These are phyloP conservation scores for Akanthomyces dipterigenus DNA, from an alignment of 2,329 filamentous ascomycete genomes.

Conservation along the genomic window DNA sequence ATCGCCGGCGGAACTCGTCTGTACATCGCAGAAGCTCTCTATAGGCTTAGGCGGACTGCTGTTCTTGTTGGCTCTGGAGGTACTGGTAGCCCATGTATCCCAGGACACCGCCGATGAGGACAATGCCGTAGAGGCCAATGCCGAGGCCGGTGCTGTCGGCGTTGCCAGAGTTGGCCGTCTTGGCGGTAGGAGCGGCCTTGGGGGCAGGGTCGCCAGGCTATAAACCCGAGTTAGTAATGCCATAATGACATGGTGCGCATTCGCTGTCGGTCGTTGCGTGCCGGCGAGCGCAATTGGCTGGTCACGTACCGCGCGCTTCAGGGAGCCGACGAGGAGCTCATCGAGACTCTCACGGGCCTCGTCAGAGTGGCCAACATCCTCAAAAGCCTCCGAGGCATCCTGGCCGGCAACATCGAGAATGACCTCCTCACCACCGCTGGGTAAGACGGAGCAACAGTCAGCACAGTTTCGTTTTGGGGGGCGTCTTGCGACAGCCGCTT, in stretches of 20 bases:
- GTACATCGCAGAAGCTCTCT: background rate
- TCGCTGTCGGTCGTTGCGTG: background rate
- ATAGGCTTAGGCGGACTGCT: constrained; percentile 20
- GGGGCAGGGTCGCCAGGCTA: constrained; percentile 74
- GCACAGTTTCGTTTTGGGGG: background rate
- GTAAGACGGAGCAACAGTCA: background rate
- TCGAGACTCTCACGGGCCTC: constrained; percentile 93
- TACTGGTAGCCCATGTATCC: constrained; percentile 85
- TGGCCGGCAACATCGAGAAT: constrained; percentile 92
- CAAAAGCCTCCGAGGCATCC: constrained; percentile 95
- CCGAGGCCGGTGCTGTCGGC: constrained; percentile 54
- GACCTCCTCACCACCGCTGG: constrained; percentile 94
- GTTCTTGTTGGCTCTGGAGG: constrained; percentile 54
- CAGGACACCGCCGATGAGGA: constrained; percentile 68
- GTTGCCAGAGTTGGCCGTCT: constrained; percentile 43
- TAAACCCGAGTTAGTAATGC: constrained; percentile 8
- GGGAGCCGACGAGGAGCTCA: constrained; percentile 62
- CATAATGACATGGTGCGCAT: background rate
- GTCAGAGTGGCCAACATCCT: constrained; percentile 98
- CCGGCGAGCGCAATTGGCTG: background rate
- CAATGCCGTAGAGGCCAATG: constrained; percentile 71
- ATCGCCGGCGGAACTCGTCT: background rate
- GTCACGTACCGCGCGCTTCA: constrained; percentile 69
- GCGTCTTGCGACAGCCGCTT: background rate
- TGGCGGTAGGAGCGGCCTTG: constrained; percentile 46